Percentiles rank a stretch among this genome's conserved stretches.
Evolutionary conservation across 805 yeast genomes (phyloP).

Genomic region (Candida loeiensis): DNA sequence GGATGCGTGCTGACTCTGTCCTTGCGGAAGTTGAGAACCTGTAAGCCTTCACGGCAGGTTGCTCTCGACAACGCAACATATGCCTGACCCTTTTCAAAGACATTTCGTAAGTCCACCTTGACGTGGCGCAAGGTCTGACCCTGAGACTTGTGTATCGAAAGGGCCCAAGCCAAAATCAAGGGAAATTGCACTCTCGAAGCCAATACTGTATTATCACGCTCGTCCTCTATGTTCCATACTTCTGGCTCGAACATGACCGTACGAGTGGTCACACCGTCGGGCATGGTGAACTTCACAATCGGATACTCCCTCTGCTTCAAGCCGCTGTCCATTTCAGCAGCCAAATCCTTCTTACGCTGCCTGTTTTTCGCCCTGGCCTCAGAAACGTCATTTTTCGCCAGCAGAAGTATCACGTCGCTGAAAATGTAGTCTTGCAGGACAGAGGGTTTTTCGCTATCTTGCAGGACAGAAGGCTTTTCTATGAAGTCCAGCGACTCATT

Average conservation of each 20-base stretch:
- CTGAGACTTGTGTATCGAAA: slow-evolving; percentile 93
- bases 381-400: slow-evolving; percentile 5
- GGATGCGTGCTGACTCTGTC: slow-evolving; percentile 64
- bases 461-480: too few species aligned
- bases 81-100: slow-evolving; percentile 92
- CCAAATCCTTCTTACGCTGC: slow-evolving; percentile 45
- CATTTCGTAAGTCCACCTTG: slow-evolving; percentile 67
- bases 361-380: slow-evolving; percentile 32
- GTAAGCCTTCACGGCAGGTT: slow-evolving; percentile 75
- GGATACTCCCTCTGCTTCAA: slow-evolving; percentile 57
- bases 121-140: slow-evolving; percentile 83
- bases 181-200: slow-evolving; percentile 83
- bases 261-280: slow-evolving; percentile 64
- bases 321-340: slow-evolving; percentile 41
- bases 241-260: slow-evolving; percentile 82
- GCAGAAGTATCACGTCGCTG: slow-evolving; percentile 4
- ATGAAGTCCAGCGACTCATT: slow-evolving; percentile 7
- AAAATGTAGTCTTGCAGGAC: slow-evolving; percentile 11
- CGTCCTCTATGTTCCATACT: slow-evolving; percentile 76
- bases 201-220: slow-evolving; percentile 52
- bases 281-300: slow-evolving; percentile 67
- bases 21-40: slow-evolving; percentile 68
- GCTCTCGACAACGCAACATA: slow-evolving; percentile 96
- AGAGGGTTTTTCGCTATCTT: slow-evolving; percentile 2
- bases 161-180: slow-evolving; percentile 90